Conservation (phyloP, 2,329 filamentous ascomycete species). For the Paecilomyces formosus region DNA sequence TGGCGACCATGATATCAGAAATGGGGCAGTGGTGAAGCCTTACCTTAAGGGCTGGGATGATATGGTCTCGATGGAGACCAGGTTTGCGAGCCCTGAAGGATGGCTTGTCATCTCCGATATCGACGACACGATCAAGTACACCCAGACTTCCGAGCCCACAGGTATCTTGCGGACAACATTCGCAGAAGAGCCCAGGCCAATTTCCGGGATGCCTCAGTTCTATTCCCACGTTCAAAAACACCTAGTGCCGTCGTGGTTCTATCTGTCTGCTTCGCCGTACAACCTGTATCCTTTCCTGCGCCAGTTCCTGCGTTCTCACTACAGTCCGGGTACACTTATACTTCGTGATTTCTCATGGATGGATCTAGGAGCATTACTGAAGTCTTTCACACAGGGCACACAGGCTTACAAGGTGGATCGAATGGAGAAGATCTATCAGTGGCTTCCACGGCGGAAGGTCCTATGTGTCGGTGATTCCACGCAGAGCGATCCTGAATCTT, state of each 20-base stretch:
- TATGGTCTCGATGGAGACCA: constrained; percentile 59
- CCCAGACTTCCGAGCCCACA: constrained; percentile 68
- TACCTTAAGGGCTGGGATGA: constrained; percentile 17
- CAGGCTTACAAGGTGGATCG: constrained; percentile 78
- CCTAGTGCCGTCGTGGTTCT: constrained; percentile 72
- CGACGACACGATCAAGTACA: constrained; percentile 93
- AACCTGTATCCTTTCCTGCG: constrained; percentile 85
- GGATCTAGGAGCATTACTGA: constrained; percentile 71
- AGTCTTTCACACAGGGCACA: constrained; percentile 71
- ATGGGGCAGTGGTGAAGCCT: constrained; percentile 42
- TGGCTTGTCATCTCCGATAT: constrained; percentile 86
- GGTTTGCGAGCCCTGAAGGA: constrained; percentile 67
- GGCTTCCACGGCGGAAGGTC: constrained; percentile 72
- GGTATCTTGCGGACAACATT: constrained; percentile 83
- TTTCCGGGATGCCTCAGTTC: constrained; percentile 76
- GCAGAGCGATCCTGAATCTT: constrained; percentile 84
- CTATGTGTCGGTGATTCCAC: constrained; percentile 86
- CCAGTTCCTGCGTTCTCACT: constrained; percentile 63
- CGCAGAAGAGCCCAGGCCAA: constrained; percentile 62
- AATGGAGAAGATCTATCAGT: constrained; percentile 68
- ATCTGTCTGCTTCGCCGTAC: constrained; percentile 88
- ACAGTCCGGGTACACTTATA: constrained; percentile 70
- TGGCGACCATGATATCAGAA: constrained; percentile 35
- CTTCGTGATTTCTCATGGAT: constrained; percentile 82
- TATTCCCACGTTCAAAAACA: constrained; percentile 58